A percentile compares a stretch with the other conserved stretches of the same genome.
Evolutionary conservation across 2,329 filamentous ascomycete species (phyloP).

Genomic region (Pseudocercospora pini-densiflorae): DNA sequence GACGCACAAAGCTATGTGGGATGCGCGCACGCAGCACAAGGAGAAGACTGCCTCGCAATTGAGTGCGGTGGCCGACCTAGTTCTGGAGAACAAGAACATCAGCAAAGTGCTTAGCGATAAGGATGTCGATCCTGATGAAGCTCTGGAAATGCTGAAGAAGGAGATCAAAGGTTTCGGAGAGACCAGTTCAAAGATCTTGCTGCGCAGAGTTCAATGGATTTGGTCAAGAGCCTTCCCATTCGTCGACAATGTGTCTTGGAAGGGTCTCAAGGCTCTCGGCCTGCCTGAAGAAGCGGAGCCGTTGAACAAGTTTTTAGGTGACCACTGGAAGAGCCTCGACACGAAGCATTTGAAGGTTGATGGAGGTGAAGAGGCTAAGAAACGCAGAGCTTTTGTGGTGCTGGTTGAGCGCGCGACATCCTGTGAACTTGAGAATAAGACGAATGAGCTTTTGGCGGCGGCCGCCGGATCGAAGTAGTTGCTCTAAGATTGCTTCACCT

Average conservation of each 20-base stretch:
- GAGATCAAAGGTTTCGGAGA: conserved; percentile 49
- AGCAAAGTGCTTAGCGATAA: conserved; percentile 40
- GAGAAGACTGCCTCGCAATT: conserved; percentile 52
- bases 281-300: conserved; percentile 43
- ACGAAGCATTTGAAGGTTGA: conserved; percentile 34
- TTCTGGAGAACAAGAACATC: conserved; percentile 41
- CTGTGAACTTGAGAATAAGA: conserved; percentile 45
- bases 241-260: conserved; percentile 36
- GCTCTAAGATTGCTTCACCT: no score
- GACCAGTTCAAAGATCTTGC: conserved; percentile 50
- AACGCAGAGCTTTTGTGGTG: conserved; percentile 46
- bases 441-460: not conserved
- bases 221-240: conserved; percentile 48
- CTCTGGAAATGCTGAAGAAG: conserved; percentile 39
- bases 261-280: conserved; percentile 41
- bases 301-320: conserved; percentile 41
- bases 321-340: conserved; percentile 43
- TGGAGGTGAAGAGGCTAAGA: conserved; percentile 41
- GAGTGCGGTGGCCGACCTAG: conserved; percentile 38
- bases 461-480: not conserved
- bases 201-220: conserved; percentile 46
- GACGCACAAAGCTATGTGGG: conserved; percentile 45
- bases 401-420: conserved; percentile 46
- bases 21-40: conserved; percentile 52
- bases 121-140: conserved; percentile 35